Base-by-base conservation (phyloP, 768 basidiomycete genomes). In the Rhodotorula babjevae region DNA sequence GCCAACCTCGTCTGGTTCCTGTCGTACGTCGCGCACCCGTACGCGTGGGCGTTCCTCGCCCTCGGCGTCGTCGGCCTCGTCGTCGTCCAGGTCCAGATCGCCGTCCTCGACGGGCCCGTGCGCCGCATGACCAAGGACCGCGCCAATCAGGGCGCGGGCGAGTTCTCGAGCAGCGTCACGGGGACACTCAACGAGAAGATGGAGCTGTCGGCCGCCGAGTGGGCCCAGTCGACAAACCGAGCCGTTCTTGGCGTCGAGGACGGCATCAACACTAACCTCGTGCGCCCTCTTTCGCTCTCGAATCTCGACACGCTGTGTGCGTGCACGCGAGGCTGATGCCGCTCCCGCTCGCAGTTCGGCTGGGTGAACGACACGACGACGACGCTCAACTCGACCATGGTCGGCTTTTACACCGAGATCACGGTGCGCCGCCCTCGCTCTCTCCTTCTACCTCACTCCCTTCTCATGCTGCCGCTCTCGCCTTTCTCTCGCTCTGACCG, bases 301-400 rank as follows among this genome's bases (percentile, higher is more conserved):
- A n/a, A n/a, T n/a, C n/a, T n/a, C n/a, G n/a, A n/a, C n/a, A n/a
- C n/a, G n/a, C n/a, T n/a, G n/a, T n/a, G n/a, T n/a, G n/a, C n/a
- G n/a, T n/a, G n/a, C n/a, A n/a, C n/a, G n/a, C n/a, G n/a, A n/a
- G n/a, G n/a, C n/a, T n/a, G n/a, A n/a, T n/a, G n/a, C n/a, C n/a
- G n/a, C n/a, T n/a, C 31, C 10, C 4, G 25, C 44, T 9, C 8
- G 36, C 82, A 98, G 59, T 95, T 98, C 73, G 93, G 93, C 18
- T 98, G 94, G 94, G 89, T 98, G 61, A 93, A 97, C 77, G 85
- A 84, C 27, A 95, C 95, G 15, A 95, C 93, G 2, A 87, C 87
- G 8, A 87, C 89, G 12, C 85, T 99, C 65, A 99, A 99, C 81
- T 83, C 84, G 76, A 96, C 95, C 7, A 83, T 99, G 78, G 89